Percentiles rank a stretch among this genome's conserved stretches.
Conservation (phyloP, 805 yeast genomes). For the Candida endomychidarum region DNA sequence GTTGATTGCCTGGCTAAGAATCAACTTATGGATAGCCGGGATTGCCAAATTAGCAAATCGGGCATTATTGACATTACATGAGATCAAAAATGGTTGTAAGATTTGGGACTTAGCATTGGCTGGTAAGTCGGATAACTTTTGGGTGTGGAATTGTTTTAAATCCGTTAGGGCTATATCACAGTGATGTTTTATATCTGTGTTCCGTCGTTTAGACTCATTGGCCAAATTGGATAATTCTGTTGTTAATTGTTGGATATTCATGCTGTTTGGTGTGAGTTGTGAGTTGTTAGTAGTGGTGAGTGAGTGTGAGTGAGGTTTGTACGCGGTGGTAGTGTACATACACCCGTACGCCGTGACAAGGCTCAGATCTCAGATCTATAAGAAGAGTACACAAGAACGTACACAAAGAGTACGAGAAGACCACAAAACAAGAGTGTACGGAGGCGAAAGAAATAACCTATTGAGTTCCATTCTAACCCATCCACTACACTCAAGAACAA, state of each 20-base stretch:
- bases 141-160: slow-evolving; percentile 12
- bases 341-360: no score
- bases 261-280: no score
- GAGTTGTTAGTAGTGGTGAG: no score
- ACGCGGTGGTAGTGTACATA: no score
- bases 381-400: no score
- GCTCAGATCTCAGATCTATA: no score
- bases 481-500: no score
- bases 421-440: no score
- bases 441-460: no score
- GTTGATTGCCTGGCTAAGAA: slow-evolving; percentile 56
- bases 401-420: no score
- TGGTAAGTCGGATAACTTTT: slow-evolving; percentile 21
- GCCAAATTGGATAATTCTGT: slow-evolving; percentile 61
- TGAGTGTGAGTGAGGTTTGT: no score
- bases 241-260: slow-evolving; percentile 45
- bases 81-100: slow-evolving; percentile 61
- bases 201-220: slow-evolving; percentile 70
- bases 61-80: slow-evolving; percentile 73
- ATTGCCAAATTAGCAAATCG: slow-evolving; percentile 71
- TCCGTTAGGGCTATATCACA: slow-evolving; percentile 24
- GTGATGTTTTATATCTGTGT: slow-evolving; percentile 61
- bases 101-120: slow-evolving; percentile 16
- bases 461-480: no score
- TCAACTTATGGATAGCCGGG: slow-evolving; percentile 65